Evolutionary conservation across 768 basidiomycete genomes (phyloP), one percentile per base, ranked within the genome.

Genomic region (Hygrocybe punicea): DNA sequence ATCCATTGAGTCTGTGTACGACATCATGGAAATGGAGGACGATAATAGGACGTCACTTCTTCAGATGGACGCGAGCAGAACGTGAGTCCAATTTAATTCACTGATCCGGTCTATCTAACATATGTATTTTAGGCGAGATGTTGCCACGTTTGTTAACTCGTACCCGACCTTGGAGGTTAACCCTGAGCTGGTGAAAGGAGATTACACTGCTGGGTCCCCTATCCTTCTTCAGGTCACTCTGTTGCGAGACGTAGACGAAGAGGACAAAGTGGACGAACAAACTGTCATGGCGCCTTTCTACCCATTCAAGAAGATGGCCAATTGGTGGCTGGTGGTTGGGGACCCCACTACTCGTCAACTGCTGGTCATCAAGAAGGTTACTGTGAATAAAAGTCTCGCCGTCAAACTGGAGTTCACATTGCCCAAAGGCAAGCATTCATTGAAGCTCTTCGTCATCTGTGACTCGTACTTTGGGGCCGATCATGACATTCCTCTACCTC

Each of bases 11-110:
- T 89, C 91, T 1, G 94, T 99, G 0, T 97, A 98, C 69, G 97
- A 98, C 68, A 81, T 98, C 60, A 97, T 98, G 91, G 97, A 98
- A 70, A 85, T 98, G 85, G 97, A 98, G 67, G 96, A 98, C 63
- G 88, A 90, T 57, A 81, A 91, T 66, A 83, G 97, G 35, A 90
- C 84, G 56, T 76, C 84, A 53, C 74, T 98, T 21, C 73, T 98
- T 25, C 84, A 87, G 65, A 93, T 99, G 91, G 84, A 86, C 54
- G 77, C 86, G 1, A 76, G 80, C 37, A 90, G 97, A 69, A 92
- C 98, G 93, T 93, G 71, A 60, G 91, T 78, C n/a, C 36, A 51
- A 13, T 24, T n/a, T n/a, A 33, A 16, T 25, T 37, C 25, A 56
- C 21, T 46, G 48, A n/a, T 57, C 35, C 29, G n/a, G 46, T 48